Evolutionary conservation across 1,139 yeast species (phyloP).

Genomic region (Diutina sp.): DNA sequence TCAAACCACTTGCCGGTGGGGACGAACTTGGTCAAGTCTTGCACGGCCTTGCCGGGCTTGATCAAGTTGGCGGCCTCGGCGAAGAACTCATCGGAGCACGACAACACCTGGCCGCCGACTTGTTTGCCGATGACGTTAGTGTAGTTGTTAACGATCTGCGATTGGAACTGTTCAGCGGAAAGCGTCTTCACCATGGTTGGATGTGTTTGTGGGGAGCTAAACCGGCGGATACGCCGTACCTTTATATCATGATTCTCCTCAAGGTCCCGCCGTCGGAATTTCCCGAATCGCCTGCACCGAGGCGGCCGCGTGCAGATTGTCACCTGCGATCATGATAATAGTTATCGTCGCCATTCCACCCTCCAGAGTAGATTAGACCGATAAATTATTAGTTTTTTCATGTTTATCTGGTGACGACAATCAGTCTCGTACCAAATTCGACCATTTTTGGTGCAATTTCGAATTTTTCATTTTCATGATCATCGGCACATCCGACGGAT

Average conservation of each 20-base stretch:
- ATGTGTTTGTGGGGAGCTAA: not conserved
- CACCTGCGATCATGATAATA: not conserved
- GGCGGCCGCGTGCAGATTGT: not conserved
- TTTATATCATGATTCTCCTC: not conserved
- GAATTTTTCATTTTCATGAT: not conserved
- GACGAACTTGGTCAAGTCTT: slow-evolving; percentile 69
- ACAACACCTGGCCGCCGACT: slow-evolving; percentile 62
- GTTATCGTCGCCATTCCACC: not conserved
- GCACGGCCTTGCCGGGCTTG: slow-evolving; percentile 65
- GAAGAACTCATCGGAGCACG: slow-evolving; percentile 84
- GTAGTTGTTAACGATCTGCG: slow-evolving; percentile 32
- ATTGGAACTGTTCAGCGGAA: slow-evolving; percentile 29
- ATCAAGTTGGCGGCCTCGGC: slow-evolving; percentile 86
- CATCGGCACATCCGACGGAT: not conserved
- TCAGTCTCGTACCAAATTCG: not conserved
- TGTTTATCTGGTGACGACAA: not conserved
- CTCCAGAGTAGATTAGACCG: not conserved
- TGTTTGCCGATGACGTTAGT: slow-evolving; percentile 66
- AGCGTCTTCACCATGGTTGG: slow-evolving; percentile 15
- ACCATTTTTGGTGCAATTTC: not conserved
- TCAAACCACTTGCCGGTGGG: slow-evolving; percentile 95
- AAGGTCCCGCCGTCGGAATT: not conserved
- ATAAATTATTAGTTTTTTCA: not conserved
- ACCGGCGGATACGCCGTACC: not conserved
- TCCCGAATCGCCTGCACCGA: not conserved